Evolutionary conservation across 257 asterid species (phyloP).

Genomic region (Lycium barbarum): DNA sequence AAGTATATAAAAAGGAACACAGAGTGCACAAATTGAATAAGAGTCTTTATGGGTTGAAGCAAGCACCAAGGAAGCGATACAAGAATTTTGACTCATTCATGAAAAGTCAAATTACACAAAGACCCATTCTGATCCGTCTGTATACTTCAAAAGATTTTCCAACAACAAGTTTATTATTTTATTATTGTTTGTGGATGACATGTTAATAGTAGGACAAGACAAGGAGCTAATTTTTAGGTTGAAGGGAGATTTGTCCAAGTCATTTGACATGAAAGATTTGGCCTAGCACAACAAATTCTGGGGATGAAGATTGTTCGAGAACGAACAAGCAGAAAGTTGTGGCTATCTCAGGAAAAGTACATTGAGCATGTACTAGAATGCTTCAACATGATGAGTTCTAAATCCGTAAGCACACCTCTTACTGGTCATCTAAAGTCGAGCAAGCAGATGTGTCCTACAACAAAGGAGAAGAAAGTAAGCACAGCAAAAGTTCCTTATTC

Average conservation of each 20-base stretch:
- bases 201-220: neutral
- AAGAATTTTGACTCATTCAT: neutral
- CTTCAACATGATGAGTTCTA: too few species aligned
- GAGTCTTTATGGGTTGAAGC: too few species aligned
- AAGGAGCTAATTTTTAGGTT: neutral
- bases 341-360: neutral
- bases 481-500: too few species aligned
- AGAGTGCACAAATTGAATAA: neutral
- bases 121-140: neutral
- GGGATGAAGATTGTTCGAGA: neutral
- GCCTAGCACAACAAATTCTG: too few species aligned
- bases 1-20: too few species aligned
- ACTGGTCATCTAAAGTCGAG: neutral
- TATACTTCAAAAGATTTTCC: too few species aligned
- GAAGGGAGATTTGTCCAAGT: neutral
- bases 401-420: neutral
- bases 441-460: too few species aligned
- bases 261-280: neutral
- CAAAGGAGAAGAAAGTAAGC: too few species aligned
- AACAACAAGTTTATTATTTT: too few species aligned
- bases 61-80: too few species aligned
- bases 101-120: too few species aligned
- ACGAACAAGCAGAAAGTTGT: neutral
- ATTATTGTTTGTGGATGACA: neutral
- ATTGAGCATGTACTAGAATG: too few species aligned